These are phyloP conservation scores for Smittium mucronatum DNA, from an alignment of 371 early-diverging fungal genomes.

Conservation along the genomic window DNA sequence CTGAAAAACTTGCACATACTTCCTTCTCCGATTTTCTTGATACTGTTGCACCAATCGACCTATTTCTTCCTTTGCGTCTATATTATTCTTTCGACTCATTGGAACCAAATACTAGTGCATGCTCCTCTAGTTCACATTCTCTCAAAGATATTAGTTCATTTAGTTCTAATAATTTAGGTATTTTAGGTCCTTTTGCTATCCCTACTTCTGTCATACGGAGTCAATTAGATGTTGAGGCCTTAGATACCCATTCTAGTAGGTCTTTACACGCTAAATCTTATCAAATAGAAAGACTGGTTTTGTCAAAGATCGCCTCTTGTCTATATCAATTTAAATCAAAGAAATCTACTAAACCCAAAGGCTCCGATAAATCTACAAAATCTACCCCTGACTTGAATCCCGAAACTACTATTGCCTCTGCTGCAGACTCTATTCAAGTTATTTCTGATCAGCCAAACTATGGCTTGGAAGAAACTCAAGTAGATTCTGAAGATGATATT, in stretches of 20 bases:
- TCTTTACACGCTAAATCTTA: conserved; percentile 35
- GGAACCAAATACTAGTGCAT: neutral
- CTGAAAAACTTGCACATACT: too few relatives aligned
- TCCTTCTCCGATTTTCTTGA: conserved; percentile 16
- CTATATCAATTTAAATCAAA: conserved; percentile 29
- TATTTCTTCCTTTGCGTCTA: conserved; percentile 68
- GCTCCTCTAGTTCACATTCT: too few relatives aligned
- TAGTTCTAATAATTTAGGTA: too few relatives aligned
- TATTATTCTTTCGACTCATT: conserved; percentile 57
- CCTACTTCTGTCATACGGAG: conserved; percentile 67
- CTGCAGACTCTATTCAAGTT: too few relatives aligned
- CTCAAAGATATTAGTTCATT: too few relatives aligned
- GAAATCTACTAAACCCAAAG: conserved; percentile 12
- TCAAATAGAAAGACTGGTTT: conserved; percentile 50
- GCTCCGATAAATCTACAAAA: neutral
- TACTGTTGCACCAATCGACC: conserved; percentile 40
- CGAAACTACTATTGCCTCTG: conserved; percentile 1
- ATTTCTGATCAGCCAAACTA: too few relatives aligned
- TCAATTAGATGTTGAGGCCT: conserved; percentile 39
- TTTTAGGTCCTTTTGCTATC: conserved; percentile 33
- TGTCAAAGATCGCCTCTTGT: conserved; percentile 57
- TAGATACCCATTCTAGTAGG: conserved; percentile 11
- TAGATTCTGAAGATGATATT: conserved; percentile 65
- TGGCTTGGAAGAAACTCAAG: too few relatives aligned
- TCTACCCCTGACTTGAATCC: neutral